Percentiles rank a stretch among this genome's conserved stretches.
Conservation (phyloP, 1,284 basidiomycete species). For the Ustilago nuda region DNA sequence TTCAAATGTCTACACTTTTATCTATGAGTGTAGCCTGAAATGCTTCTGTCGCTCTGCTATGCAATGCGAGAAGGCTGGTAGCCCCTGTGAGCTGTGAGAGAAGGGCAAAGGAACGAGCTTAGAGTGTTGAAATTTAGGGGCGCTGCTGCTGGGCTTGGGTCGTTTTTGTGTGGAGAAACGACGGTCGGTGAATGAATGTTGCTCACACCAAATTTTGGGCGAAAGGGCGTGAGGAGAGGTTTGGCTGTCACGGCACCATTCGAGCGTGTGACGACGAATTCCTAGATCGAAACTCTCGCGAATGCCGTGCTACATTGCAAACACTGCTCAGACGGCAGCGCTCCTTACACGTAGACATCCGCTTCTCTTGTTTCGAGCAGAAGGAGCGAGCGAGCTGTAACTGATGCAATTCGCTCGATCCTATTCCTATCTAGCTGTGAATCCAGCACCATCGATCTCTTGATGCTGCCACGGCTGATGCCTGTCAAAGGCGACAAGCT, state of each 20-base stretch:
- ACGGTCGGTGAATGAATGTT: constrained; percentile 25
- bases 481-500: not conserved
- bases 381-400: constrained; percentile 2
- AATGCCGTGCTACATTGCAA: not conserved
- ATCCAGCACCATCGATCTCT: too few relatives aligned
- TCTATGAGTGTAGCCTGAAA: not conserved
- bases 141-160: not conserved
- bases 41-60: not conserved
- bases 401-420: constrained; percentile 4
- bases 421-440: not conserved
- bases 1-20: not conserved
- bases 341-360: not conserved
- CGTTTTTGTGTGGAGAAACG: constrained; percentile 26
- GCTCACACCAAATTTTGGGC: constrained; percentile 5
- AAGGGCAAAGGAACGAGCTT: not conserved
- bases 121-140: not conserved
- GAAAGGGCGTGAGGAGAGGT: not conserved
- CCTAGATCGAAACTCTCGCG: constrained; percentile 15
- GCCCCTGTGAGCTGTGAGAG: not conserved
- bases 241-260: constrained; percentile 13
- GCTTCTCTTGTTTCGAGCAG: not conserved
- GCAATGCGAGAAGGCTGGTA: not conserved
- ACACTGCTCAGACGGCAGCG: not conserved
- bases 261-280: constrained; percentile 10
- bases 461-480: not conserved